Percentiles rank a stretch among this genome's conserved stretches.
Evolutionary conservation across 2,329 filamentous ascomycete species (phyloP).

Genomic region (Lecanicillium sp.): DNA sequence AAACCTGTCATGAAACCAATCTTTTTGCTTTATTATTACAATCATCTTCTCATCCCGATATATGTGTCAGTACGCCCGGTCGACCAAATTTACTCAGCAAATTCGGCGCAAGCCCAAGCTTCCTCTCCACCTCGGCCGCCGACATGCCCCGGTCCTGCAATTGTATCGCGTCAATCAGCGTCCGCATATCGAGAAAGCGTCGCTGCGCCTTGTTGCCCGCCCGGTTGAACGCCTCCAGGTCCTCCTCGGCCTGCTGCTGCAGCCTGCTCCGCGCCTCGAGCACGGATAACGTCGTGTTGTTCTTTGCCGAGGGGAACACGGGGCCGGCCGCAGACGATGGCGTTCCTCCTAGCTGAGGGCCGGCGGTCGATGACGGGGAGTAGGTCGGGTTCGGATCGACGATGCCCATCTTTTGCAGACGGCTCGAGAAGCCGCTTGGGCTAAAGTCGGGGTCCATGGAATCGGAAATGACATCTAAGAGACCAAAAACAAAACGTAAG

Average conservation of each 20-base stretch:
- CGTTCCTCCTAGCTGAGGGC: constrained; percentile 12
- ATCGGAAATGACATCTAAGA: constrained; percentile 31
- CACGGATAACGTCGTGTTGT: constrained; percentile 40
- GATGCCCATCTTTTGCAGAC: constrained; percentile 47
- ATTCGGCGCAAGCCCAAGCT: constrained; percentile 36
- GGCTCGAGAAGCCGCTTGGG: constrained; percentile 39
- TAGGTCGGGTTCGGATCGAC: constrained; percentile 46
- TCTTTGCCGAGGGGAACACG: constrained; percentile 20
- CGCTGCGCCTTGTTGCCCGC: constrained; percentile 23
- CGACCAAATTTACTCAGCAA: constrained; percentile 37
- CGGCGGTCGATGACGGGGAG: constrained; percentile 42
- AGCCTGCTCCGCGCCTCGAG: constrained; percentile 39
- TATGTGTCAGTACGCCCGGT: constrained; percentile 5
- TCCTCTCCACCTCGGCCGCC: constrained; percentile 35
- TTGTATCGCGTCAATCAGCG: constrained; percentile 37
- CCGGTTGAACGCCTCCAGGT: constrained; percentile 33
- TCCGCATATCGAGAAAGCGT: constrained; percentile 40
- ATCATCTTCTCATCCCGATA: constrained; percentile 6
- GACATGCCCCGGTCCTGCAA: constrained; percentile 33
- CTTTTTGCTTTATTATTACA: too few relatives aligned
- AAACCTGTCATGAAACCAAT: too few relatives aligned
- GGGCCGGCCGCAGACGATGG: constrained; percentile 16
- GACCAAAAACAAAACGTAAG: too few relatives aligned
- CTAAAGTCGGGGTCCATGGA: constrained; percentile 32
- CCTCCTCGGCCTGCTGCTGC: constrained; percentile 34